phyloP scores from a whole-genome alignment of 2,329 filamentous ascomycete species.

The Colletotrichum plurivorum region DNA sequence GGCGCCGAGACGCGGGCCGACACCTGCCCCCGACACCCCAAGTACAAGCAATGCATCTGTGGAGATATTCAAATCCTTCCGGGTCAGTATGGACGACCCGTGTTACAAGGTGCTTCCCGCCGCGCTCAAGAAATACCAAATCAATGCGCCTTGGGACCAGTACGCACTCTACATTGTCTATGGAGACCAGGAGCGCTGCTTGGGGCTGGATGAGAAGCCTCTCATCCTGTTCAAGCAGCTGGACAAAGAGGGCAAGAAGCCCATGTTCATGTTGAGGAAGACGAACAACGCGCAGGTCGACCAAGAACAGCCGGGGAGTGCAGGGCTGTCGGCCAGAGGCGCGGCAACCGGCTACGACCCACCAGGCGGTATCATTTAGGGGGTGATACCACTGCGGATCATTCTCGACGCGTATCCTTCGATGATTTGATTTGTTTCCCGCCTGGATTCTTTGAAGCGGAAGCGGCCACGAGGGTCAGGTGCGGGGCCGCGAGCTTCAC shows the following conservation, averaged over 20 bases:
- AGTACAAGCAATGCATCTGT: slow-evolving; percentile 74
- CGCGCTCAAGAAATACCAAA: slow-evolving; percentile 97
- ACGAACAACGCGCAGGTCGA: slow-evolving; percentile 69
- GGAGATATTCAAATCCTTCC: slow-evolving; percentile 99
- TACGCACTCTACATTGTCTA: slow-evolving; percentile 99
- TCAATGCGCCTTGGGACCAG: slow-evolving; percentile 96
- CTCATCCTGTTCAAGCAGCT: slow-evolving; percentile 97
- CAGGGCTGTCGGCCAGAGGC: slow-evolving; percentile 62
- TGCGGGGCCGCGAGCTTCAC: slow-evolving; percentile 30
- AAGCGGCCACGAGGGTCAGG: slow-evolving; percentile 15
- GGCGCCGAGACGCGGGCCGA: slow-evolving; percentile 71
- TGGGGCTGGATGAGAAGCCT: slow-evolving; percentile 93
- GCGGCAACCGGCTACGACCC: slow-evolving; percentile 67
- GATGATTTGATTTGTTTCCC: slow-evolving; percentile 34
- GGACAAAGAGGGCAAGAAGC: slow-evolving; percentile 96
- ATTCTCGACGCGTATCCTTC: slow-evolving; percentile 26
- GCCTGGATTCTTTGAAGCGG: slow-evolving; percentile 21
- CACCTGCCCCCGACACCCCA: slow-evolving; percentile 73
- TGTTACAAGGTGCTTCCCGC: slow-evolving; percentile 98
- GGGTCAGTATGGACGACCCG: slow-evolving; percentile 97
- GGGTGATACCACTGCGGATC: slow-evolving; percentile 37
- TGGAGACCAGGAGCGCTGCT: slow-evolving; percentile 95
- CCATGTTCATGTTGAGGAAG: slow-evolving; percentile 97
- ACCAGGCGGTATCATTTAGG: slow-evolving; percentile 71
- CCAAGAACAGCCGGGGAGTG: slow-evolving; percentile 66